Evolutionary conservation across 306 rosid species (phyloP).

Genomic region (Myrica gale): DNA sequence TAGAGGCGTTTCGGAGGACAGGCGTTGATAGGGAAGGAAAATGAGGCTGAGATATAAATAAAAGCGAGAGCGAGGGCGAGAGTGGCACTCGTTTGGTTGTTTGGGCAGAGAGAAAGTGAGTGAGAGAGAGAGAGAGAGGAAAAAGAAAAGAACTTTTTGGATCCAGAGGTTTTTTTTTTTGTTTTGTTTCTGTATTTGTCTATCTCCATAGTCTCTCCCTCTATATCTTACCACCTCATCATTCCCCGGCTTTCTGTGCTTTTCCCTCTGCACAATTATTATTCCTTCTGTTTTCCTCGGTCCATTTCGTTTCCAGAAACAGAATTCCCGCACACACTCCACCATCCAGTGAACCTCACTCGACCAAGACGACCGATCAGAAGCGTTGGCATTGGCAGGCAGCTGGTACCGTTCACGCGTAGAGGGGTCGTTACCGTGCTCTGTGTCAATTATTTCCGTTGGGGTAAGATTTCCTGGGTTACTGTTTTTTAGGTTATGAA

Average conservation of each 20-base stretch:
- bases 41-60: slow-evolving; percentile 1
- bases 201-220: not conserved
- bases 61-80: not conserved
- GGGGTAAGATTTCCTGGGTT: not conserved
- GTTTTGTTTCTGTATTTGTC: not conserved
- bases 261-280: not conserved
- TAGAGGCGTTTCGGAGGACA: not conserved
- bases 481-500: no score
- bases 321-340: not conserved
- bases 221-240: slow-evolving; percentile 27
- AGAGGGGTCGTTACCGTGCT: not conserved
- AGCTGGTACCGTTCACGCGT: not conserved
- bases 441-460: not conserved
- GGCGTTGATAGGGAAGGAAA: slow-evolving; percentile 10
- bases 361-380: no score
- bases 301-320: not conserved
- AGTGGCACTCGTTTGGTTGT: slow-evolving; percentile 26
- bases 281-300: not conserved
- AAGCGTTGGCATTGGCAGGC: not conserved
- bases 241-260: slow-evolving; percentile 7
- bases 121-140: not conserved
- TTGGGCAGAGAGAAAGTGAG: slow-evolving; percentile 55
- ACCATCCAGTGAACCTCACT: not conserved
- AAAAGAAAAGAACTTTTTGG: slow-evolving; percentile 32
- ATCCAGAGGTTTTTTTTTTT: slow-evolving; percentile 39